These are phyloP conservation scores for Xylaria venustula DNA, from an alignment of 495 filamentous ascomycete genomes.

Conservation along the genomic window DNA sequence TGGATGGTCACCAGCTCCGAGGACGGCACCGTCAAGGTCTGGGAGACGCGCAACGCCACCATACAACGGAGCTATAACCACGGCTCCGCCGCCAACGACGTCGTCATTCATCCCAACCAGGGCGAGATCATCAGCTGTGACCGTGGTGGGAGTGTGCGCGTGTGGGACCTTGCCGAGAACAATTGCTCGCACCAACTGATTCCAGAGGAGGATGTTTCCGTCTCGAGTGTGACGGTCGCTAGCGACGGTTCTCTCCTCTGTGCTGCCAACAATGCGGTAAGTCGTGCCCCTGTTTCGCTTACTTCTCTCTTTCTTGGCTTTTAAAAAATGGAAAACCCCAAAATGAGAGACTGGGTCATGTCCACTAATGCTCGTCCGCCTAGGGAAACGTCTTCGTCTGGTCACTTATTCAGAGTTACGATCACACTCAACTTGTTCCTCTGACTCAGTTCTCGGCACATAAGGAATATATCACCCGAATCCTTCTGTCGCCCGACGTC, in stretches of 20 bases:
- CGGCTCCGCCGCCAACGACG: constrained; percentile 84
- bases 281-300: constrained; percentile 13
- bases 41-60: constrained; percentile 87
- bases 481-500: constrained; percentile 94
- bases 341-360: background rate
- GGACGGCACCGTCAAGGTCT: constrained; percentile 96
- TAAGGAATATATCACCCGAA: constrained; percentile 88
- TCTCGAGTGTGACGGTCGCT: constrained; percentile 92
- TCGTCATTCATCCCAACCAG: constrained; percentile 97
- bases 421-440: constrained; percentile 84
- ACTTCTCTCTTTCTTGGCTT: too few species aligned
- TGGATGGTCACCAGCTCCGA: constrained; percentile 99
- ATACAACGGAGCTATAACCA: constrained; percentile 93
- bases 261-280: constrained; percentile 88
- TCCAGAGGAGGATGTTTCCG: constrained; percentile 89
- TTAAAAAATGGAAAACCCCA: background rate
- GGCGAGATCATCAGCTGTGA: constrained; percentile 97
- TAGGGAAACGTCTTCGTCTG: constrained; percentile 97
- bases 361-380: constrained; percentile 1
- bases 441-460: constrained; percentile 92
- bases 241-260: constrained; percentile 93
- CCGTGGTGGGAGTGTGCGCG: constrained; percentile 83
- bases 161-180: constrained; percentile 97
- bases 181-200: constrained; percentile 96
- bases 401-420: constrained; percentile 80